Conservation (phyloP, 2,329 filamentous ascomycete genomes). For the Stemphylium lycopersici region DNA sequence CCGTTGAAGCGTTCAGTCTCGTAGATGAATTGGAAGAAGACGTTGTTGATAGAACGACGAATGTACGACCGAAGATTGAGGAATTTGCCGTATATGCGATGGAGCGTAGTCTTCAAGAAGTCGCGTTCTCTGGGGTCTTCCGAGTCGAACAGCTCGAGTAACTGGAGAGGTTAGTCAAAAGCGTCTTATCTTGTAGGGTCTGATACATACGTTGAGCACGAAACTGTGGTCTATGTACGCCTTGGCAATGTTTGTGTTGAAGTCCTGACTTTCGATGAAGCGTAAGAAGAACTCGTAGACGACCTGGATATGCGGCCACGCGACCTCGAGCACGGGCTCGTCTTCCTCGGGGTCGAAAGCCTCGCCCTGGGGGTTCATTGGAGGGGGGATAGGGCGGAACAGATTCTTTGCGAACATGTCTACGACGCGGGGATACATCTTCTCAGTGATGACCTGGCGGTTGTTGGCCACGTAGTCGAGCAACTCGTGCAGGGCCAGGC, state of each 20-base stretch:
- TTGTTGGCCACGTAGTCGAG: constrained; percentile 99
- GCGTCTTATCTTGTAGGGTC: background rate
- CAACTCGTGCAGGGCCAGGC: constrained; percentile 91
- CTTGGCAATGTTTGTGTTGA: constrained; percentile 99
- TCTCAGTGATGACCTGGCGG: constrained; percentile 95
- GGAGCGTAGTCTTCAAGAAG: constrained; percentile 96
- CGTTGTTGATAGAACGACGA: constrained; percentile 97
- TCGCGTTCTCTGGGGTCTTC: constrained; percentile 96
- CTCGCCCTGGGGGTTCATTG: constrained; percentile 96
- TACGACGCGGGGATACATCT: constrained; percentile 97
- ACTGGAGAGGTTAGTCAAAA: constrained; percentile 52
- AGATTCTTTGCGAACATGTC: constrained; percentile 99
- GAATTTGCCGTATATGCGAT: constrained; percentile 99
- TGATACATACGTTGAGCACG: constrained; percentile 71
- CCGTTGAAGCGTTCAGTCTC: constrained; percentile 99
- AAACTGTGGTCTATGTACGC: constrained; percentile 98
- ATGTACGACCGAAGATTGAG: constrained; percentile 97
- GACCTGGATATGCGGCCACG: constrained; percentile 98
- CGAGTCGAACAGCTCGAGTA: constrained; percentile 97
- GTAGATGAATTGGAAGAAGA: constrained; percentile 99
- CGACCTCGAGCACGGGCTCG: constrained; percentile 95
- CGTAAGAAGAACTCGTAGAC: constrained; percentile 99
- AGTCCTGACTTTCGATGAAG: constrained; percentile 99
- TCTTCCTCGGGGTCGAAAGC: constrained; percentile 99
- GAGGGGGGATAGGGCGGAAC: constrained; percentile 94